phyloP scores from a whole-genome alignment of 331 rosid genomes.

The Acacia concinna region DNA sequence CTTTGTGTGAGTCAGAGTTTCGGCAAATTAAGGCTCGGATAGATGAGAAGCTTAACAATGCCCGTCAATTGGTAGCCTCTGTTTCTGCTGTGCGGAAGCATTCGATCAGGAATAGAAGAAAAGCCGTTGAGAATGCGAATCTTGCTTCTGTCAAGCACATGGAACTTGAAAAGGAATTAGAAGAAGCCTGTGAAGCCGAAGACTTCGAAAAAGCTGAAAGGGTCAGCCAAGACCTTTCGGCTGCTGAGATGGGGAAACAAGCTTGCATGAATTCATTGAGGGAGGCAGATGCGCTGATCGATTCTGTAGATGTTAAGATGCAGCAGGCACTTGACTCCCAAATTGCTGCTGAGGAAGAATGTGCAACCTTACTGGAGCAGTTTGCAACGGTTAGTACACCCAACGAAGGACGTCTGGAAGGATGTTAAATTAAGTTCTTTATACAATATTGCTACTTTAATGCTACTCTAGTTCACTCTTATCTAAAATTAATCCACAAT shows the following conservation, averaged over 20 bases:
- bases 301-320: conserved; percentile 59
- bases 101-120: conserved; percentile 55
- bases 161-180: conserved; percentile 65
- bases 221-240: conserved; percentile 62
- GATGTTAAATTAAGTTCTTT: not conserved
- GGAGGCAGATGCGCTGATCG: conserved; percentile 54
- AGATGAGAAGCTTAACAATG: conserved; percentile 49
- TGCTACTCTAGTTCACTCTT: not conserved
- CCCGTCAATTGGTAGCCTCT: conserved; percentile 48
- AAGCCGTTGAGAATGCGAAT: conserved; percentile 43
- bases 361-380: conserved; percentile 49
- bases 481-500: not conserved
- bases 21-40: conserved; percentile 46
- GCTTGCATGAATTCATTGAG: conserved; percentile 41
- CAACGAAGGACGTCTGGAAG: not conserved
- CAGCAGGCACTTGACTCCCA: conserved; percentile 54
- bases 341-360: conserved; percentile 65
- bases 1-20: conserved; percentile 42
- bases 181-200: conserved; percentile 81
- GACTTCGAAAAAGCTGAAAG: conserved; percentile 75
- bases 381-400: conserved; percentile 55
- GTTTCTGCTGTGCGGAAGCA: conserved; percentile 61
- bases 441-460: conserved; percentile 1
- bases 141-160: conserved; percentile 41
- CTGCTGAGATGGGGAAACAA: conserved; percentile 56